Evolutionary conservation across 1,139 yeast genomes (phyloP), one percentile per base, ranked within the genome.

Genomic region (Saccharomycopsis hybrid): DNA sequence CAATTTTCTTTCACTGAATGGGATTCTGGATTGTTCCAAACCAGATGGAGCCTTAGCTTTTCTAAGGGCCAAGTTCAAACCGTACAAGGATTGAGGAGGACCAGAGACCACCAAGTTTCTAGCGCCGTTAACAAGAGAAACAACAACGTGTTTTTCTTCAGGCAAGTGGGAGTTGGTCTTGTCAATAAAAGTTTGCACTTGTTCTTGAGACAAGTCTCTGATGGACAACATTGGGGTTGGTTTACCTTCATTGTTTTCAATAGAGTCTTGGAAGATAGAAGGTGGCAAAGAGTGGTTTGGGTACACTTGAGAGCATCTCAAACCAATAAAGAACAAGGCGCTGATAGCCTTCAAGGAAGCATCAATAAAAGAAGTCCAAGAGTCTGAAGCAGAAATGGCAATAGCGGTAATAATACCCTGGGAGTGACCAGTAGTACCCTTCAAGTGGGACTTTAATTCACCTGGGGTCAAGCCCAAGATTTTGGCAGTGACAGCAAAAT

Each of bases 11-110:
- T 92, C 89, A 58, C 92, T 82, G 72, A 73, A 77, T 53, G 99
- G 99, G 55, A 89, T 78, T 72, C 98, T 82, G 53, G 96, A 84
- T 74, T 92, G 98, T 64, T 90, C 96, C 62, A 88, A 77, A 48
- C 97, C 97, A 50, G 92, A 74, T 53, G 95, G 87, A 48, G 97
- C 97, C 73, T 92, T 92, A 57, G 89, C 86, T 71, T 88, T 87
- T 76, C 98, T 84, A 66, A 92, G 76, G 54, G 92, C 78, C 64
- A 92, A 76, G 70, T 90, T 90, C 62, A 92, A 79, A 74, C 99
- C 99, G 62, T 92, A 92, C 59, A 92, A 76, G n/a, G 97, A 89
- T 74, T 89, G 96, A 51, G 98, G 97, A 49, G 98, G 98, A 67
- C 99, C 99, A 37, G 95, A 81, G 51, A 92, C 87, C 55, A 92